Base-by-base conservation (phyloP, 176 grass and related monocot species). In the Cenchrus fungigraminus region DNA sequence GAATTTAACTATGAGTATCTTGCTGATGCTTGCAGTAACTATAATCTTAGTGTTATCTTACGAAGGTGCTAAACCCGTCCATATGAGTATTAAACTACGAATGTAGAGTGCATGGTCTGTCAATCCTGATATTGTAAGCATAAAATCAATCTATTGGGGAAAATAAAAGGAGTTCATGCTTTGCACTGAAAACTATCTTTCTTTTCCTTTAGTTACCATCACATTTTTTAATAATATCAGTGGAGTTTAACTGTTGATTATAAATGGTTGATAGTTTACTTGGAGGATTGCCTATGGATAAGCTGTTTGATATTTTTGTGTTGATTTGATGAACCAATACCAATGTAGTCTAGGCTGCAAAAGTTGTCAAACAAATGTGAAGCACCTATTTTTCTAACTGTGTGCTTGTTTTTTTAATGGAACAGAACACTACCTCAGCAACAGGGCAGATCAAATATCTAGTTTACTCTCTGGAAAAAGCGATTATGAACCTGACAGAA, bases 401-500 rank as follows among this genome's bases (percentile, higher is more conserved):
- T 6, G 1, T 16, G 5, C 3, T 46, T 81, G 66, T 34, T 80
- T 65, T 74, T 69, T 63, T 50, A 74, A 57, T 69, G 67, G 53
- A 78, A 63, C 83, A 95, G 93, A 95, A 95, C 71, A 95, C 93
- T 51, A 84, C 82, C 20, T 88, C 86, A 52, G 81, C 32, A 83
- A 88, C 84, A 28, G 88, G 88, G 17, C 93, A 95, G 73, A 95
- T 95, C 46, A 95, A 87, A 84, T 95, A 95, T 88, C 77, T 95
- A 49, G 90, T 95, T 49, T 95, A 95, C 80, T 95, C 76, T 76
- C 58, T 95, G 83, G 90, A 95, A 83, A 95, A 92, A 86, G 93
- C 93, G 0, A 92, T 95, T 76, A 84, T 84, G 86, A 92, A 88
- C 58, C 85, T 95, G 80, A 31, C 86, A 0, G 71, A 79, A 12